These are phyloP conservation scores for Fremontodendron californicum DNA, from an alignment of 345 rosid species.

Conservation along the genomic window DNA sequence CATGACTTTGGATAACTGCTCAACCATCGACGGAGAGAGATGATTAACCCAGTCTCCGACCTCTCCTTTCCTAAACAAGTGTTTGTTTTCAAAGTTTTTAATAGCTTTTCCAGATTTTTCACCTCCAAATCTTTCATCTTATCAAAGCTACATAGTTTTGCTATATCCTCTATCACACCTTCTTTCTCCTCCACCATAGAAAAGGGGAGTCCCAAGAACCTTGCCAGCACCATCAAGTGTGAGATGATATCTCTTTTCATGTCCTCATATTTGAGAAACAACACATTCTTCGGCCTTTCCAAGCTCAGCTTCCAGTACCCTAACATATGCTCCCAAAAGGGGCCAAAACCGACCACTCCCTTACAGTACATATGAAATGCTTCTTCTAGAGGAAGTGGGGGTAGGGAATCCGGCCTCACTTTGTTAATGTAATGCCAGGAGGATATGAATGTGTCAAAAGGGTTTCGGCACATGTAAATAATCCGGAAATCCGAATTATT, in stretches of 20 bases:
- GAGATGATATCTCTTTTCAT: slow-evolving; percentile 23
- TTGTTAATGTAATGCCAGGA: slow-evolving; percentile 37
- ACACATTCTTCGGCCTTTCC: no score
- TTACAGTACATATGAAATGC: slow-evolving; percentile 36
- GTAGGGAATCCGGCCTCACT: slow-evolving; percentile 16
- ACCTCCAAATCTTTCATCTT: slow-evolving; percentile 38
- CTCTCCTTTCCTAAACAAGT: no score
- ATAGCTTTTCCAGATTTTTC: slow-evolving; percentile 40
- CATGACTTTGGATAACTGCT: no score
- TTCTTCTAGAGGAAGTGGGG: slow-evolving; percentile 31
- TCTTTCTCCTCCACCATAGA: slow-evolving; percentile 33
- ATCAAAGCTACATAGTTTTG: slow-evolving; percentile 47
- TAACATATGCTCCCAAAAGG: no score
- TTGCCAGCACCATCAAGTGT: slow-evolving; percentile 30
- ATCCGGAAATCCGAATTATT: slow-evolving; percentile 18
- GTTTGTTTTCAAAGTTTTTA: no score
- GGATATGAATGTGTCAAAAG: slow-evolving; percentile 49
- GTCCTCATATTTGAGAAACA: no score
- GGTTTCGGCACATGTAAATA: no score
- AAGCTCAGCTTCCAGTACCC: no score
- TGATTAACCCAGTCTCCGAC: no score
- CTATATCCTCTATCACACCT: no score
- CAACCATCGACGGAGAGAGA: no score
- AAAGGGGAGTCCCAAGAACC: slow-evolving; percentile 38
- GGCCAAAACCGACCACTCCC: slow-evolving; percentile 38